Percentiles rank a stretch among this genome's conserved stretches.
Evolutionary conservation across 176 grass and related monocot species (phyloP).

Genomic region (Zea mays): Zm-B73-REFERENCE-NAM-5.0 NC_050103.1:7835001-7835500

Average conservation of each 20-base stretch:
- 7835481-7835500: too few species aligned
- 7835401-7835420: slow-evolving; percentile 33
- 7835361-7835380: slow-evolving; percentile 23
- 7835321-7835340: slow-evolving; percentile 49
- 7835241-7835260: slow-evolving; percentile 32
- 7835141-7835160: slow-evolving; percentile 10
- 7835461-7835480: slow-evolving; percentile 38
- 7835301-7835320: slow-evolving; percentile 38
- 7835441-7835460: slow-evolving; percentile 55
- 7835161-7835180: slow-evolving; percentile 27
- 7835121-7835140: slow-evolving; percentile 22
- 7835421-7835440: slow-evolving; percentile 56
- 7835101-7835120: slow-evolving; percentile 39
- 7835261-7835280: slow-evolving; percentile 22
- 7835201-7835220: slow-evolving; percentile 22
- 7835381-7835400: slow-evolving; percentile 1
- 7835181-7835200: slow-evolving; percentile 49
- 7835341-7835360: background rate
- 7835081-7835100: slow-evolving; percentile 90
- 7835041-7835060: slow-evolving; percentile 37
- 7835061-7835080: slow-evolving; percentile 50
- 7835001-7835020: slow-evolving; percentile 40
- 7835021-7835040: background rate
- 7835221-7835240: slow-evolving; percentile 19
- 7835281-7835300: slow-evolving; percentile 16